Percentiles rank a stretch among this genome's conserved stretches.
Evolutionary conservation across 805 yeast genomes (phyloP).

Genomic region (Candida pseudofarinosa): DNA sequence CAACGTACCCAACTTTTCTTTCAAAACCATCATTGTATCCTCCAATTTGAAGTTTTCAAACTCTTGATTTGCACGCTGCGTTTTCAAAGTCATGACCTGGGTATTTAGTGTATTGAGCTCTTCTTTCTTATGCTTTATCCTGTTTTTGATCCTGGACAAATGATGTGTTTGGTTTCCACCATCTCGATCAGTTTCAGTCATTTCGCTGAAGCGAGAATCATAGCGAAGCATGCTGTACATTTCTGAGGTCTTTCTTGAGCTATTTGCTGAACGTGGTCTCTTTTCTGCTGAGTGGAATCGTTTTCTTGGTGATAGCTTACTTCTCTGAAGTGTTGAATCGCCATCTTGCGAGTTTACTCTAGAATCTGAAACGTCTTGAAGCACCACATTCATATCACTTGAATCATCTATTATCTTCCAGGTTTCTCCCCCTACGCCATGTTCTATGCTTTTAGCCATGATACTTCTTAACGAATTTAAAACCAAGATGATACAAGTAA

Average conservation of each 20-base stretch:
- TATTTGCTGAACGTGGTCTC: background rate
- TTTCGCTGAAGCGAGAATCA: conserved; percentile 6
- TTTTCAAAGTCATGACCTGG: conserved; percentile 25
- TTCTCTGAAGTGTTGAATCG: background rate
- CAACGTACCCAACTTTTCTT: conserved; percentile 31
- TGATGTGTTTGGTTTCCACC: background rate
- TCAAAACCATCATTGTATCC: conserved; percentile 33
- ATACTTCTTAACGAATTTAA: background rate
- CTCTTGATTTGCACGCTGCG: conserved; percentile 35
- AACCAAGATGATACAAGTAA: background rate
- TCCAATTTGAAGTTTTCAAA: conserved; percentile 29
- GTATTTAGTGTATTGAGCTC: conserved; percentile 15
- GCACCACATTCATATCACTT: background rate
- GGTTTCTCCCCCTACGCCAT: background rate
- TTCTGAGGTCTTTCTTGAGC: background rate
- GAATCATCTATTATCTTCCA: background rate
- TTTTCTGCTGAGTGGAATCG: background rate
- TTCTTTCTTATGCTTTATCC: conserved; percentile 11
- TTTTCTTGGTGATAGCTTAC: background rate
- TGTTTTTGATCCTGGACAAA: background rate
- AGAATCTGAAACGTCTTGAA: background rate
- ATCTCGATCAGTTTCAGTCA: background rate
- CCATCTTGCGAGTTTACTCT: background rate
- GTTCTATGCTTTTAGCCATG: background rate
- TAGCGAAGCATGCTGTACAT: conserved; percentile 4